Base-by-base conservation (phyloP, 176 grass and related monocot genomes). In the Paspalum notatum region DNA sequence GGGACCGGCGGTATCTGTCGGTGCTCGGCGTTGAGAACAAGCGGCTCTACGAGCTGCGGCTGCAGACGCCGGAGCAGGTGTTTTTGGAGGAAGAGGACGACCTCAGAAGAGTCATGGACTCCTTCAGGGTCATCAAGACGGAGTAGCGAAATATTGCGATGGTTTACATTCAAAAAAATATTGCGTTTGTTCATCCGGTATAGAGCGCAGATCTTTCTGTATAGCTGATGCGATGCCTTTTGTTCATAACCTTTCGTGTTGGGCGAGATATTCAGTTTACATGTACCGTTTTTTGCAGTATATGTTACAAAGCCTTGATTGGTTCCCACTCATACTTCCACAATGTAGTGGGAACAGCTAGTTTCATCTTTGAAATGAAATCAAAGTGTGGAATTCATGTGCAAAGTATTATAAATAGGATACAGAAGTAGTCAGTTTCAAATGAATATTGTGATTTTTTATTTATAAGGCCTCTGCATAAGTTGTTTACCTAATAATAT, bases 21-120 rank as follows among this genome's bases (percentile, higher is more conserved):
- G 90, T 99, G 61, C 89, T 99, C 1, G 96, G 90, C 11, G 96
- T 95, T 18, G 93, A 95, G 87, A 99, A 99, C 86, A 99, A 93
- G 62, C 60, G 82, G 62, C 68, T 99, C 62, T 95, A 95, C 8
- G 93, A 93, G 66, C 79, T 99, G 12, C 83, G 93, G 76, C 51
- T 99, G 71, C 96, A 95, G 85, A 76, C 93, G 3, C 96, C 90
- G 0, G 96, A 99, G 76, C 76, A 91, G 61, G 84, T 91, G 62
- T 95, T 99, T 84, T 8, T 62, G 66, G 44, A 90, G 79, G 96
- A 90, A 78, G 92, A 99, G 68, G 82, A 77, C 0, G 92, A 99
- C 57, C 64, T 99, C 24, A 87, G 96, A 52, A 81, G 75, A 71
- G 88, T 99, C 57, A 95, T 99, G 92, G 76, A 93, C 52, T 99